Evolutionary conservation across 768 basidiomycete species (phyloP), one percentile per base, ranked within the genome.

Genomic region (Arthromyces matolae): DNA sequence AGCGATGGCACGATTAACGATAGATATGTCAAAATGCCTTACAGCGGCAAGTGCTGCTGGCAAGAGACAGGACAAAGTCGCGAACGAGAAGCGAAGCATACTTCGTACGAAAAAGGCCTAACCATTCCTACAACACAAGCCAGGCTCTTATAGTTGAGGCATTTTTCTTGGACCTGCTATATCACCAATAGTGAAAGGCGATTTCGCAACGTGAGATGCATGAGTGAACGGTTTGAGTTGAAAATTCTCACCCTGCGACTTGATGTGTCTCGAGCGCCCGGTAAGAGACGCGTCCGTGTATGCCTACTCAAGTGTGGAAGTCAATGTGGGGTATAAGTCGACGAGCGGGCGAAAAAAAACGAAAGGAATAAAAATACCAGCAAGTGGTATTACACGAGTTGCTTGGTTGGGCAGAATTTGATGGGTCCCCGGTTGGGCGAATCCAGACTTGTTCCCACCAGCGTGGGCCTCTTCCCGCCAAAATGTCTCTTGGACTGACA

Each of bases 11-110:
- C 13, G 40, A 22, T 54, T 56, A 12, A 47, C 48, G 2, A 59
- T 56, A 8, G 55, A 42, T 36, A 59, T 28, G 27, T 59, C 57
- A 25, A 56, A 56, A 42, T 59, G 54, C 35, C 52, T 43, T n/a
- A 33, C 34, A 5, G 33, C 50, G 51, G 57, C 57, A 23, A 56
- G 45, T 23, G 52, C 57, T 49, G 47, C 49, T 16, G 57, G 54
- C n/a, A 58, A 25, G 32, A 58, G 23, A 22, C 51, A 47, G 22
- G 48, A 33, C 19, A 54, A 44, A 40, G 36, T 45, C 36, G 42
- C 24, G 41, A 53, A 35, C 47, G 54, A 53, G 27, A 49, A 47
- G 41, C 53, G 45, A 28, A 55, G 44, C 55, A 56, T 56, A 23
- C 32, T 48, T 45, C 33, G n/a, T 22, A 42, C 31, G 40, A 36